phyloP scores from a whole-genome alignment of 2,329 filamentous ascomycete genomes.

The Beauveria varroae region DNA sequence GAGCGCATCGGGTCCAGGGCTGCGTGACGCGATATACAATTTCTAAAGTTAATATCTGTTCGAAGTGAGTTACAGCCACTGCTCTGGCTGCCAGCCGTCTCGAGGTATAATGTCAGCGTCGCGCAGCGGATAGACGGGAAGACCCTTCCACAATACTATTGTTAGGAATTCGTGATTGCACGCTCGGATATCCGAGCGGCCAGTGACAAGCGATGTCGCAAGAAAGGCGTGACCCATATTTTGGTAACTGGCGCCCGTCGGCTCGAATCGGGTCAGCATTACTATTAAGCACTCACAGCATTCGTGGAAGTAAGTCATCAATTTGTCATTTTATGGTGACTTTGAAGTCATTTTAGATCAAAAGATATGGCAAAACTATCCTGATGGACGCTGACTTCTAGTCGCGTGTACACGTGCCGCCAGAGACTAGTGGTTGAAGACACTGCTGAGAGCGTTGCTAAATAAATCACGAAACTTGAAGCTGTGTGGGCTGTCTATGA shows the following conservation, averaged over 20 bases:
- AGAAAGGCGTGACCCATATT: slow-evolving; percentile 3
- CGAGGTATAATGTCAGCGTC: neutral
- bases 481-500: no score
- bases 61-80: no score
- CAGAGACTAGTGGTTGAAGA: no score
- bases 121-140: neutral
- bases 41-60: neutral
- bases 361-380: no score
- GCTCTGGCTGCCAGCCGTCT: neutral
- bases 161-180: slow-evolving; percentile 1
- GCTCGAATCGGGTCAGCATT: neutral
- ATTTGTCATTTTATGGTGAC: no score
- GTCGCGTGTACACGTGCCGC: no score
- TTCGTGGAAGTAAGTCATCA: neutral
- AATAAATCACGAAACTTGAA: no score
- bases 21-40: neutral
- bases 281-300: neutral
- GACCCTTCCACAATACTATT: neutral
- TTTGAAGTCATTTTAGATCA: no score
- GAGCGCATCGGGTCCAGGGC: neutral
- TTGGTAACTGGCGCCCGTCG: neutral
- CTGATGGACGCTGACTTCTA: no score
- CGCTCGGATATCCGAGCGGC: slow-evolving; percentile 5
- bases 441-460: no score
- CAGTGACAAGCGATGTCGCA: neutral